These are phyloP conservation scores for Aspergillus asperescens DNA, from an alignment of 495 filamentous ascomycete species.

Conservation along the genomic window DNA sequence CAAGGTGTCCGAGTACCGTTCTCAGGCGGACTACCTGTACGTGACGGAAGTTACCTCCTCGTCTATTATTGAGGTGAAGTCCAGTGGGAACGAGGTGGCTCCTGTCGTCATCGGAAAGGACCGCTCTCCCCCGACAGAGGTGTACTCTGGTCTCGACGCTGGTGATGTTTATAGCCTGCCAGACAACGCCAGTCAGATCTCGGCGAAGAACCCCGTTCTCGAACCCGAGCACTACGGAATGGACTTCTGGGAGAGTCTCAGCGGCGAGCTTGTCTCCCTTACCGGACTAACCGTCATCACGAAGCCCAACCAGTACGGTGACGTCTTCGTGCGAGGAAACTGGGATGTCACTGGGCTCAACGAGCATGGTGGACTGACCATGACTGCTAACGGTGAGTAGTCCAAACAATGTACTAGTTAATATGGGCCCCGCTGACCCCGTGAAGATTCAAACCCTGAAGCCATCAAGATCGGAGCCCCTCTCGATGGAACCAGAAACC, in stretches of 20 bases:
- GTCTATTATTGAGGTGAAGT: constrained; percentile 40
- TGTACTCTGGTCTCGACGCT: constrained; percentile 50
- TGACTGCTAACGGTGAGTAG: constrained; percentile 36
- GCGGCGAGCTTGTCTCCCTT: constrained; percentile 53
- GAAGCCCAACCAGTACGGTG: constrained; percentile 52
- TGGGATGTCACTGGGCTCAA: constrained; percentile 52
- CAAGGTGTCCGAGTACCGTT: constrained; percentile 52
- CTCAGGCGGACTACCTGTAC: constrained; percentile 45
- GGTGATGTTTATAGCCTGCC: constrained; percentile 46
- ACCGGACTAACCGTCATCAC: constrained; percentile 42
- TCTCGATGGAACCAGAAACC: constrained; percentile 55
- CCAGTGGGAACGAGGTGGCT: constrained; percentile 39
- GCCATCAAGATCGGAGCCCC: constrained; percentile 53
- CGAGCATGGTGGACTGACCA: constrained; percentile 49
- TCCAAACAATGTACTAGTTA: neutral
- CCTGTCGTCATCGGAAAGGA: constrained; percentile 51
- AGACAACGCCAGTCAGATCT: constrained; percentile 46
- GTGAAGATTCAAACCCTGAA: constrained; percentile 58
- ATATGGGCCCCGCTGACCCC: constrained; percentile 3
- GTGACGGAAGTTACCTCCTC: constrained; percentile 51
- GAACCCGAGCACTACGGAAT: constrained; percentile 51
- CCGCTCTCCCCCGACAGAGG: constrained; percentile 46
- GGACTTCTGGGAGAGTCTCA: constrained; percentile 61
- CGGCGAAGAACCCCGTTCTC: constrained; percentile 48
- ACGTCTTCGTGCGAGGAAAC: constrained; percentile 56